A percentile compares a stretch with the other conserved stretches of the same genome.
phyloP scores from a whole-genome alignment of 2,329 filamentous ascomycete species.

The Byssoonygena ceratinophila region DNA sequence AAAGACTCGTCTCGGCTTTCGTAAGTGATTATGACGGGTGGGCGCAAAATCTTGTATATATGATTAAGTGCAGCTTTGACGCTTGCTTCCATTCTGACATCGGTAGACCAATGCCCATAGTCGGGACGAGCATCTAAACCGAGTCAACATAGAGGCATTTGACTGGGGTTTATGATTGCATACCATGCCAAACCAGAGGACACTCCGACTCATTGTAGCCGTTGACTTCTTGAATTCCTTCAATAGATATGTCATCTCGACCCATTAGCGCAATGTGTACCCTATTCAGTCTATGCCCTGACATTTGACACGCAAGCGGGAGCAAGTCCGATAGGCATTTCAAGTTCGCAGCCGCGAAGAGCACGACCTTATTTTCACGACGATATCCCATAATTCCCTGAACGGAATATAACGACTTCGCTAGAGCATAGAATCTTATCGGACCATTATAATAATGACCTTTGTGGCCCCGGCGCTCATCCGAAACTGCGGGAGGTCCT shows the following conservation, averaged over 20 bases:
- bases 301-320: conserved; percentile 82
- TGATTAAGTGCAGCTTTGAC: conserved; percentile 57
- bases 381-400: conserved; percentile 44
- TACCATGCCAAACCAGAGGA: conserved; percentile 51
- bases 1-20: conserved; percentile 56
- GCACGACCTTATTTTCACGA: conserved; percentile 54
- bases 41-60: conserved; percentile 62
- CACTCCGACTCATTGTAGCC: conserved; percentile 60
- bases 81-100: conserved; percentile 56
- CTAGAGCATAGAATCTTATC: conserved; percentile 58
- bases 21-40: conserved; percentile 66
- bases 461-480: conserved; percentile 18
- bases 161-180: conserved; percentile 23
- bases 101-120: conserved; percentile 56
- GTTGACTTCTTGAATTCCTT: conserved; percentile 64
- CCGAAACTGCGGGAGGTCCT: conserved; percentile 14
- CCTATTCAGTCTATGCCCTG: conserved; percentile 52
- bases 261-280: conserved; percentile 78
- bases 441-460: conserved; percentile 54
- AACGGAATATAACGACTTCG: conserved; percentile 51
- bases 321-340: conserved; percentile 62
- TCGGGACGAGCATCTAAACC: conserved; percentile 62
- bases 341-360: conserved; percentile 68
- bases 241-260: conserved; percentile 56
- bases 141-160: conserved; percentile 27